These are phyloP conservation scores for Yamadazyma phyllophila DNA, from an alignment of 805 yeast genomes.

Conservation along the genomic window DNA sequence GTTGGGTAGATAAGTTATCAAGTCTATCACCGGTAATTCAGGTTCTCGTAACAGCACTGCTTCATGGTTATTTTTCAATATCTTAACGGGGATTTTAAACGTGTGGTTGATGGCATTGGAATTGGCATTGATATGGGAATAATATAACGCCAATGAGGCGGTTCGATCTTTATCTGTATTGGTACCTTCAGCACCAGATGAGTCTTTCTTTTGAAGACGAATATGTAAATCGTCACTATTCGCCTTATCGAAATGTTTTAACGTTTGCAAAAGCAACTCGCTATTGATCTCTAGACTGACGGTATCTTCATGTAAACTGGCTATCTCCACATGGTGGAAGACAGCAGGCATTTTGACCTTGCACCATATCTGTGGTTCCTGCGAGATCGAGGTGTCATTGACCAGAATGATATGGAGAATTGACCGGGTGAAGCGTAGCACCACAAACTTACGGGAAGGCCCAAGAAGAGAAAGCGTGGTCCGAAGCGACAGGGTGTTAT, in stretches of 20 bases:
- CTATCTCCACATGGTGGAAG: conserved; percentile 50
- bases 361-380: conserved; percentile 71
- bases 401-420: conserved; percentile 51
- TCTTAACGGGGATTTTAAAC: conserved; percentile 67
- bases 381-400: conserved; percentile 32
- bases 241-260: conserved; percentile 55
- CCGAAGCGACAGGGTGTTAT: conserved; percentile 6
- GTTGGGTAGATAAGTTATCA: conserved; percentile 51
- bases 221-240: conserved; percentile 50
- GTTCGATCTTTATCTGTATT: conserved; percentile 30
- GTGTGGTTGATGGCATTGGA: conserved; percentile 57
- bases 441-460: conserved; percentile 30
- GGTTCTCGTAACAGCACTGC: conserved; percentile 59
- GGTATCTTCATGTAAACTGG: conserved; percentile 50
- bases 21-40: conserved; percentile 49
- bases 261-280: conserved; percentile 57
- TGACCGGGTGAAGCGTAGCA: conserved; percentile 52
- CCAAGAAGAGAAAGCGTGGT: conserved; percentile 8
- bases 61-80: conserved; percentile 55
- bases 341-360: conserved; percentile 45
- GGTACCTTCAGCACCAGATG: conserved; percentile 19
- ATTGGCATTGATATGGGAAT: conserved; percentile 44
- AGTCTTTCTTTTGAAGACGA: conserved; percentile 48
- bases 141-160: conserved; percentile 55
- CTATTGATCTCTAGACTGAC: conserved; percentile 61